Evolutionary conservation across 1,284 basidiomycete genomes (phyloP).

Genomic region (Ustilago esculenta): DNA sequence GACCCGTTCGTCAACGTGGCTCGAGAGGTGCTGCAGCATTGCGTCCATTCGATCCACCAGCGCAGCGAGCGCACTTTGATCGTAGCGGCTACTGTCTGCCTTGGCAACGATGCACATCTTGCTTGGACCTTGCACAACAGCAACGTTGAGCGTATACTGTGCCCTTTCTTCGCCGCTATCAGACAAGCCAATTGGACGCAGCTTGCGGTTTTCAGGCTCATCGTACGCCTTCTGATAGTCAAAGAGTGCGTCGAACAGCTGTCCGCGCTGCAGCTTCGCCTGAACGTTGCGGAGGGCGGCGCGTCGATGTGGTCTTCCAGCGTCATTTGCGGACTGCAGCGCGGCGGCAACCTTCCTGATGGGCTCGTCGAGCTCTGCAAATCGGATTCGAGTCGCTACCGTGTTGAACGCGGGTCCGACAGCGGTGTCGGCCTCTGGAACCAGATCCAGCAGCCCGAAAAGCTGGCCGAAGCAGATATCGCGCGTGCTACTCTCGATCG

Average conservation of each 20-base stretch:
- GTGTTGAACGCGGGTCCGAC: conserved; percentile 64
- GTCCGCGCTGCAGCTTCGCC: conserved; percentile 17
- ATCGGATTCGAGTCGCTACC: conserved; percentile 49
- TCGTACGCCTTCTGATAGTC: conserved; percentile 52
- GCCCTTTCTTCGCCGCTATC: conserved; percentile 16
- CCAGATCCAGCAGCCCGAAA: conserved; percentile 50
- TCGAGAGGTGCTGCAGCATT: conserved; percentile 25
- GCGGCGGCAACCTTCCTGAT: conserved; percentile 14
- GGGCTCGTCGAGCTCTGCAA: conserved; percentile 14
- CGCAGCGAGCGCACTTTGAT: conserved; percentile 11
- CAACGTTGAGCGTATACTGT: conserved; percentile 61
- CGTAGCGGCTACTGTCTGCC: conserved; percentile 33
- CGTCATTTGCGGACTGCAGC: conserved; percentile 50
- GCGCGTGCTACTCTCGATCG: conserved; percentile 26
- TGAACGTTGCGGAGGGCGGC: conserved; percentile 57
- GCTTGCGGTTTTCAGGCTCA: conserved; percentile 1
- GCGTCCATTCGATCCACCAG: conserved; percentile 31
- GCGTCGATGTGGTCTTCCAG: conserved; percentile 48
- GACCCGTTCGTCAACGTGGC: conserved; percentile 6
- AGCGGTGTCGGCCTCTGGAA: conserved; percentile 47
- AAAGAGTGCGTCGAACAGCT: conserved; percentile 59
- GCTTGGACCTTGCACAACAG: conserved; percentile 41
- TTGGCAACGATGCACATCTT: conserved; percentile 44
- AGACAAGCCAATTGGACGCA: conserved; percentile 9
- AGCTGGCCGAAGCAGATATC: conserved; percentile 64